A percentile compares a stretch with the other conserved stretches of the same genome.
These are phyloP conservation scores for Sphagnurus paluster DNA, from an alignment of 1,284 basidiomycete genomes.

Conservation along the genomic window DNA sequence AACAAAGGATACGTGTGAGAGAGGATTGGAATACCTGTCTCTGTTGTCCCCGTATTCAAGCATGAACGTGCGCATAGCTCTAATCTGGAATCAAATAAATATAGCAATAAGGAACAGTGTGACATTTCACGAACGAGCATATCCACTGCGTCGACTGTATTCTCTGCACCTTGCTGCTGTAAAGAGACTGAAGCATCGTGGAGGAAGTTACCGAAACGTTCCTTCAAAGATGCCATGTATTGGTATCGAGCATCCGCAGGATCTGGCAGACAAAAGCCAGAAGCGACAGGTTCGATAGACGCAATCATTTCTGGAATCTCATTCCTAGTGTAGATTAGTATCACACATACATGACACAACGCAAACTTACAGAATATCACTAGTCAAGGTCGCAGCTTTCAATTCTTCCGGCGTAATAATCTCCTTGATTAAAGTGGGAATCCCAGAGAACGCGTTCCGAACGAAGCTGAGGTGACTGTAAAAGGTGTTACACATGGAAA, in stretches of 20 bases:
- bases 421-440: conserved; percentile 63
- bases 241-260: conserved; percentile 66
- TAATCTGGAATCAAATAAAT: conserved; percentile 42
- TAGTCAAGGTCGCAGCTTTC: conserved; percentile 40
- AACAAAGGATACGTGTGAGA: not conserved
- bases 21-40: conserved; percentile 46
- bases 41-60: conserved; percentile 71
- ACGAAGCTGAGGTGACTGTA: conserved; percentile 61
- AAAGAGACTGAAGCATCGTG: conserved; percentile 71
- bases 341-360: not conserved
- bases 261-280: conserved; percentile 74
- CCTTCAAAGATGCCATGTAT: conserved; percentile 61
- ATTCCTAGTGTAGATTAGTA: conserved; percentile 38
- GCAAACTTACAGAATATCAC: conserved; percentile 60
- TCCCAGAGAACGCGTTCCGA: conserved; percentile 67
- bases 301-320: conserved; percentile 77
- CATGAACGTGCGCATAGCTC: conserved; percentile 64
- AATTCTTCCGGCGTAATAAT: conserved; percentile 45
- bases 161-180: conserved; percentile 76
- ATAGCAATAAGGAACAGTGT: not conserved
- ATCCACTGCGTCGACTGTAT: conserved; percentile 85
- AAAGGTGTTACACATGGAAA: conserved; percentile 2
- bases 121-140: conserved; percentile 48
- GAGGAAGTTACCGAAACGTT: conserved; percentile 70
- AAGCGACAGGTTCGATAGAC: conserved; percentile 52